Percentiles rank a stretch among this genome's conserved stretches.
These are phyloP conservation scores for Nakazawaea pomicola DNA, from an alignment of 805 yeast genomes.

Conservation along the genomic window DNA sequence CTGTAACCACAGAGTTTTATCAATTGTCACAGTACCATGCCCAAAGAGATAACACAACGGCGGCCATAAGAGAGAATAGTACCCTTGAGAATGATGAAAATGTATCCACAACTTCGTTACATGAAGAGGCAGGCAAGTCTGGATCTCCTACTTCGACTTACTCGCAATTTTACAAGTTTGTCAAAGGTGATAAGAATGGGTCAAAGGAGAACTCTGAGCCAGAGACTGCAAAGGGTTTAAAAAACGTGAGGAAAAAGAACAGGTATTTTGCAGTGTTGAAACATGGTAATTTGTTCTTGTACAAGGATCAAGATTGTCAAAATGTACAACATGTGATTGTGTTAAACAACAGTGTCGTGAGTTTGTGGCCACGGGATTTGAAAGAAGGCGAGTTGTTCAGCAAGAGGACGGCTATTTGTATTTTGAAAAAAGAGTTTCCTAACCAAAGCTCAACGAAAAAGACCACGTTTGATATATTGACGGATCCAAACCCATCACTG, in stretches of 20 bases:
- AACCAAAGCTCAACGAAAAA: constrained; percentile 17
- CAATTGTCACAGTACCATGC: constrained; percentile 37
- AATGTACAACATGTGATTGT: constrained; percentile 78
- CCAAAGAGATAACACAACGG: constrained; percentile 16
- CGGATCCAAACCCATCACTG: constrained; percentile 7
- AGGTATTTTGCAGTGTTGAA: constrained; percentile 66
- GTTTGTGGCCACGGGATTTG: constrained; percentile 79
- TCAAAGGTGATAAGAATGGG: constrained; percentile 28
- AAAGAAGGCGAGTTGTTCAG: constrained; percentile 78
- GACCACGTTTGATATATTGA: constrained; percentile 3
- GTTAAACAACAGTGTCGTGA: constrained; percentile 60
- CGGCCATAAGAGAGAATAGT: no score
- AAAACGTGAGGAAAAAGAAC: constrained; percentile 45
- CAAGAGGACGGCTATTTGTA: constrained; percentile 72
- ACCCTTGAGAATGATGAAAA: neutral
- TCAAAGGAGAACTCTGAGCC: constrained; percentile 20
- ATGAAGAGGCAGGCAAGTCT: no score
- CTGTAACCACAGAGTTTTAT: constrained; percentile 77
- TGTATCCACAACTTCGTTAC: neutral
- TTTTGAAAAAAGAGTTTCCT: constrained; percentile 44
- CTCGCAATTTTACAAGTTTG: constrained; percentile 54
- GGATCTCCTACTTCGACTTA: constrained; percentile 49
- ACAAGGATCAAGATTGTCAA: constrained; percentile 59
- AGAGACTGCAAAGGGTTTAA: constrained; percentile 32
- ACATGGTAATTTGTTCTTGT: constrained; percentile 87